Conservation (phyloP, 768 basidiomycete species). For the Leccinum variicolor region DNA sequence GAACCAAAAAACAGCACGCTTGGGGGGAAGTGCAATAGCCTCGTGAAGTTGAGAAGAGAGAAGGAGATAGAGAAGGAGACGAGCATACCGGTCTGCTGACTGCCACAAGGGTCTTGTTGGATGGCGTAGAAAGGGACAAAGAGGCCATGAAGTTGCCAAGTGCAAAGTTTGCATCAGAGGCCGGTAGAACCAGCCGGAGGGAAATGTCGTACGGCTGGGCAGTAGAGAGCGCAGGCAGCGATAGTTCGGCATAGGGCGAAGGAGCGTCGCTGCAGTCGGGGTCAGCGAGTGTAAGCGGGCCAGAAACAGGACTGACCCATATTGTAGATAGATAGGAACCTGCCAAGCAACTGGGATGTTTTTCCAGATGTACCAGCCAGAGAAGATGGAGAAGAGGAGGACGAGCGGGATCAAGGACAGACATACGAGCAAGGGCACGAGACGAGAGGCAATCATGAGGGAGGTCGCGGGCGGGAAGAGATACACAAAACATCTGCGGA, state of each 20-base stretch:
- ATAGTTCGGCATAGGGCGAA: constrained; percentile 58
- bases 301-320: constrained; percentile 53
- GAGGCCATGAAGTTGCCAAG: constrained; percentile 86
- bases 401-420: constrained; percentile 60
- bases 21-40: constrained; percentile 54
- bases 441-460: constrained; percentile 47
- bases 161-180: constrained; percentile 60
- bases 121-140: constrained; percentile 53
- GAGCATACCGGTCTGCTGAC: constrained; percentile 64
- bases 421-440: constrained; percentile 66
- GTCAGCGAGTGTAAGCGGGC: constrained; percentile 1
- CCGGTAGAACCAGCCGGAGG: constrained; percentile 62
- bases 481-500: constrained; percentile 2
- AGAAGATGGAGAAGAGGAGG: constrained; percentile 55
- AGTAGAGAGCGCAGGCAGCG: constrained; percentile 49
- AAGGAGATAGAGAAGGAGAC: not conserved
- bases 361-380: constrained; percentile 75
- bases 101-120: constrained; percentile 60
- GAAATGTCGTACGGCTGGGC: constrained; percentile 76
- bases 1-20: constrained; percentile 32
- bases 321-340: constrained; percentile 67
- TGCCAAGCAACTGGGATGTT: constrained; percentile 71
- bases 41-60: constrained; percentile 27
- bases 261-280: constrained; percentile 50
- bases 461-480: constrained; percentile 11